Evolutionary conservation across 495 filamentous ascomycete species (phyloP), one percentile per base, ranked within the genome.

Genomic region (Hypoxylon trugodes): DNA sequence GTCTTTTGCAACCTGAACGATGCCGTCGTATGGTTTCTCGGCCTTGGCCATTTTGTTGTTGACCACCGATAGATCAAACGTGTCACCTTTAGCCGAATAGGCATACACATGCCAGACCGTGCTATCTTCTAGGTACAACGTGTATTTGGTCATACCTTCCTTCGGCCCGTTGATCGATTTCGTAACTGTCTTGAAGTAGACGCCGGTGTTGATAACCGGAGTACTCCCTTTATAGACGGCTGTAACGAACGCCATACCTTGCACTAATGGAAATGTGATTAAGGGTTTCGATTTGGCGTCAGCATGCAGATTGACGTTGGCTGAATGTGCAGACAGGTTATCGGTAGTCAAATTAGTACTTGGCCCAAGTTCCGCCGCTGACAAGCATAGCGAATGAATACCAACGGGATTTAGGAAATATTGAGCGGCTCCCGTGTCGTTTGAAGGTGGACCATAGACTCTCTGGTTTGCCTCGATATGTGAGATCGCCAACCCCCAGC

Each of bases 231-330:
- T 82, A 74, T 94, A 98, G n/a, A 89, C 53, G 2, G 81, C 94
- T 3, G 92, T 96, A 8, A 96, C 82, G 61, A 92, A 94, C 0
- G 85, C 92, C 87, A 94, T 93, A 2, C 95, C 95, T 71, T 97
- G 94, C 1, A 96, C 87, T 5, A 97, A 70, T 0, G 93, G 93
- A 65, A 97, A 90, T 0, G 86, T 87, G 28, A 98, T 79, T 1
- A 73, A 58, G 2, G 87, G 77, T 0, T 74, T 63, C 1, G 84
- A 84, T 10, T 82, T 82, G 10, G 70, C 60, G 28, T 81, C 75
- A 2, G 82, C 77, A 26, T 80, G 78, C 8, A 98, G 74, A 26
- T 89, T 87, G 32, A 90, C 84, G 56, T 89, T 86, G 9, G 81
- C 89, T 2, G 91, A 94, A 65, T 93, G 91, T 6, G 86, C 84